Base-by-base conservation (phyloP, 495 filamentous ascomycete species). In the Neurospora terricola region DNA sequence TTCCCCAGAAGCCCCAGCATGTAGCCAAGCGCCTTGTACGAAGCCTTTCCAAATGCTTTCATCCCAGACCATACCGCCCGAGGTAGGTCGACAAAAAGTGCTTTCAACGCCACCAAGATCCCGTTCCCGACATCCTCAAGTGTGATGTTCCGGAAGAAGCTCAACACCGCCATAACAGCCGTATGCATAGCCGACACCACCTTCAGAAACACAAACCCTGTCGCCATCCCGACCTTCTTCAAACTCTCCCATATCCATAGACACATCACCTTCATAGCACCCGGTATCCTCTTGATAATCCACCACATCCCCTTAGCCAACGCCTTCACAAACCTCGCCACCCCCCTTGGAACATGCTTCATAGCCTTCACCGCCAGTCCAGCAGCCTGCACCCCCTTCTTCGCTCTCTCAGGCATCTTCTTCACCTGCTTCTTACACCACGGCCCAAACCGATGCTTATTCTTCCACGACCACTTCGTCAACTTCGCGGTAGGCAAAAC, bases 111-210 rank as follows among this genome's bases (percentile, higher is more conserved):
- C n/a, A 74, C 73, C 23, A 72, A 39, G 38, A 84, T 69, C 9
- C 82, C 82, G 66, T 81, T 76, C 77, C 77, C 79, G 16, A 85
- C 78, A 70, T 84, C 80, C 70, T 75, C 76, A 48, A 84, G 75
- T 21, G 82, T 83, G 72, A 84, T 78, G 5, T 39, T 68, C 54
- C 79, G 72, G 75, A 85, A 84, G 73, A 82, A 82, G 38, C 73
- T 76, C 45, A 80, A 34, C 30, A 83, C 69, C 1, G 81, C 83
- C 43, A 75, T 70, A 5, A 82, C 59, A 5, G 77, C 75, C 6
- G 83, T 84, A 18, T 84, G 83, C 6, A 84, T 8, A 5, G 78
- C 77, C 16, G 83, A 80, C 5, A 81, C 69, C 6, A 80, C 36
- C 42, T 72, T 73, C 59, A 77, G 36, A 62, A 83, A 70, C 3